Percentiles rank a stretch among this genome's conserved stretches.
phyloP scores from a whole-genome alignment of 2,329 filamentous ascomycete species.

The Phyllosticta citriasiana region DNA sequence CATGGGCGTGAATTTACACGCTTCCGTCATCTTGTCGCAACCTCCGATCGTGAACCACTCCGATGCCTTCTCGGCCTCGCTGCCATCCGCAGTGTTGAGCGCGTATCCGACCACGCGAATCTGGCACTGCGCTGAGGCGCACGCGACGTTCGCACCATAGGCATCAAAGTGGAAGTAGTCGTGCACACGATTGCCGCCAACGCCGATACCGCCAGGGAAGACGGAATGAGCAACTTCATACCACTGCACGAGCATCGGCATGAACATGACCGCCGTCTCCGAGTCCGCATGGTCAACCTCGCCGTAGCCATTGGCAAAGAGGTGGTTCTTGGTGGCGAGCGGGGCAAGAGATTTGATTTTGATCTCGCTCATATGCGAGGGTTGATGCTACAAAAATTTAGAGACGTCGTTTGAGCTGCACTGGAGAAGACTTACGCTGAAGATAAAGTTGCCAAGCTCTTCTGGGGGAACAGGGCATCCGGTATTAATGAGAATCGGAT shows the following conservation, averaged over 20 bases:
- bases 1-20: slow-evolving; percentile 36
- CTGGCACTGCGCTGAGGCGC: slow-evolving; percentile 27
- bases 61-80: slow-evolving; percentile 25
- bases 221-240: slow-evolving; percentile 24
- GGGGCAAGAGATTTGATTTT: slow-evolving; percentile 20
- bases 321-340: slow-evolving; percentile 36
- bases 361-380: slow-evolving; percentile 22
- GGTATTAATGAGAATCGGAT: not conserved
- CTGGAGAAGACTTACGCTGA: slow-evolving; percentile 15
- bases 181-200: slow-evolving; percentile 28
- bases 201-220: slow-evolving; percentile 37
- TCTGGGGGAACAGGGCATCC: slow-evolving; percentile 15
- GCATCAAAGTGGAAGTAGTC: slow-evolving; percentile 43
- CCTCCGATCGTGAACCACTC: slow-evolving; percentile 24
- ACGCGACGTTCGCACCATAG: slow-evolving; percentile 37
- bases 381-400: slow-evolving; percentile 22
- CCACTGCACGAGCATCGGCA: slow-evolving; percentile 38
- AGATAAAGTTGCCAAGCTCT: slow-evolving; percentile 36
- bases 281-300: slow-evolving; percentile 37
- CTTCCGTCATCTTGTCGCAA: slow-evolving; percentile 16
- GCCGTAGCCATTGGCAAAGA: slow-evolving; percentile 41
- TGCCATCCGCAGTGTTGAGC: slow-evolving; percentile 37
- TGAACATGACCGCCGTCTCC: slow-evolving; percentile 36
- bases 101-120: slow-evolving; percentile 27
- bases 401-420: slow-evolving; percentile 21